Base-by-base conservation (phyloP, 306 rosid genomes). In the Begonia masoniana region DNA sequence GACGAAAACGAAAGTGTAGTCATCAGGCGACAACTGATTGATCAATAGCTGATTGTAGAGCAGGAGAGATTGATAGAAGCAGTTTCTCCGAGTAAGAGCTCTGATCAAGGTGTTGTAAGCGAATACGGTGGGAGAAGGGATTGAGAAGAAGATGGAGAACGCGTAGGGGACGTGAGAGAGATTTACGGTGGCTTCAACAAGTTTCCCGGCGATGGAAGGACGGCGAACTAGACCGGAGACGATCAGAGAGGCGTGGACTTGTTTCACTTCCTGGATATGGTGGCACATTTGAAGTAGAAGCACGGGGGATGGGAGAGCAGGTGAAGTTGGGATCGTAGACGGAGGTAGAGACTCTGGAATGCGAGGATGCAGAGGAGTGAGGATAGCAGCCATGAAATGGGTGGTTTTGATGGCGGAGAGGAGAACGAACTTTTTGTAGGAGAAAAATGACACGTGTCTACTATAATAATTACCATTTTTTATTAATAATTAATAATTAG, bases 71-170 rank as follows among this genome's bases (percentile, higher is more conserved):
- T 26, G 47, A 62, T 62, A 15, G 17, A 73, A 54, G 58, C 7
- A 54, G 39, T 68, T 66, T 5, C 56, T 15, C 23, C 49, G 41
- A 15, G 55, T 59, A 0, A 78, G 62, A 53, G 74, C 78, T 71
- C 78, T 65, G 10, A 78, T 65, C 54, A 73, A 59, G 43, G 69
- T 72, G 56, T 64, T 72, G 49, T 35, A 75, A 58, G 81, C 76
- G 50, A 79, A 79, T 6, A 63, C 68, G 69, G 69, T 76, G 8
- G 78, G 81, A 24, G 16, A 16, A 57, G 61, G 67, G 12, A 71
- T 69, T 42, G 43, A 50, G 26, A 54, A 7, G 43, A 75, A 76
- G 39, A 70, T 43, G 12, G 75, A 63, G 5, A 61, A 21, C 41
- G 77, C 82, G 12, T 58, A 51, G 16, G 64, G 6, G 24, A 64